Evolutionary conservation across 2,329 filamentous ascomycete species (phyloP), one percentile per base, ranked within the genome.

Genomic region (Colletotrichum falcatum): DNA sequence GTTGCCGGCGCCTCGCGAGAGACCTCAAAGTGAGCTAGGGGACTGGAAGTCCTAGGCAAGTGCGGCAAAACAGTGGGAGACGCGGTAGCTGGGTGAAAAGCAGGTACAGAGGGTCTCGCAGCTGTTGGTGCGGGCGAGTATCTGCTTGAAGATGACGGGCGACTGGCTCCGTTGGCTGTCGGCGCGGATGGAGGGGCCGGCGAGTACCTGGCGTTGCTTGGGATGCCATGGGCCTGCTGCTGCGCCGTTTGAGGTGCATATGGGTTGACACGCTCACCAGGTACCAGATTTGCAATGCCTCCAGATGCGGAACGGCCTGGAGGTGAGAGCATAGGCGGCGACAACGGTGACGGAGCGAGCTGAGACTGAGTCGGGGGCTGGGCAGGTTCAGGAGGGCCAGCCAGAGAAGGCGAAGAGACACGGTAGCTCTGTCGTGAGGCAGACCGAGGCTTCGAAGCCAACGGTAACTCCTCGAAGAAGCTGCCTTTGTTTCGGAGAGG

Each of bases 381-480:
- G 54, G 82, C 75, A 37, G 80, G 77, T 12, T 76, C 78, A 53
- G 79, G 78, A 0, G 80, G 78, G 30, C 73, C 80, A 58, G 78
- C 76, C 46, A 80, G 83, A 30, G 78, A 77, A 20, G 86, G 84
- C 9, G 86, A 86, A 6, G 80, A 77, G 49, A 80, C 77, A 42
- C 82, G 77, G 33, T 79, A 80, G 74, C 84, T 85, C 35, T 88
- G 86, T 65, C 89, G 85, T 1, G 88, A 87, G 30, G 86, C 84
- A 23, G 89, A 88, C 33, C 91, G 87, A n/a, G 89, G 86, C 76
- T 86, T 91, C 5, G 87, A 80, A 1, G 86, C 80, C 61, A 91
- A 79, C 1, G 93, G 93, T 28, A 95, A 83, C 65, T 95, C 93
- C 79, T 95, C 93, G 74, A 94, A 95, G 78, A 95, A 95, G 74